Evolutionary conservation across 179 eudicot species (phyloP), one percentile per base, ranked within the genome.

Genomic region (Heliamphora pulchella): DNA sequence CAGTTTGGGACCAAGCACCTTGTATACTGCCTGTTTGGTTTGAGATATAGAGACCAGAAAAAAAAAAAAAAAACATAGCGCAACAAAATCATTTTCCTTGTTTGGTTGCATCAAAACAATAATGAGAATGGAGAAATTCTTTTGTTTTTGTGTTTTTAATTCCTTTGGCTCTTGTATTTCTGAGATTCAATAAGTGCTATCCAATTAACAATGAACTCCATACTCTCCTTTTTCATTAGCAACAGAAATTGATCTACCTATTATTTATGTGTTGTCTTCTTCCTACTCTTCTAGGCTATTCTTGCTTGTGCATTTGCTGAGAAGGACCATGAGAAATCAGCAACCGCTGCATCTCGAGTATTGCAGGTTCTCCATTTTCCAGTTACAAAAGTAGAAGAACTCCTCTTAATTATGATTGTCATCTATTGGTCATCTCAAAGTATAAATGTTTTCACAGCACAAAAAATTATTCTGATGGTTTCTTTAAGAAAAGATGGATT

Each of bases 251-350:
- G 55, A 18, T 54, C 58, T 8, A 54, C 48, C 74, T 46, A 2
- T 58, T 18, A 5, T 31, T 79, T 58, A 79, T 67, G 15, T 50
- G 70, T 22, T 44, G 1, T 55, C 57, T 70, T 76, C 54, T 57
- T 43, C n/a, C 22, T 70, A 75, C 5, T 74, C 10, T 80, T 71
- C 54, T 54, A 96, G 99, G 99, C 99, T 46, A 92, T 96, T 72
- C 90, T 96, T 84, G 99, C 99, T n/a, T 83, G 95, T 87, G 92
- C 99, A 75, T 96, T 96, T 90, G 98, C 98, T 79, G 97, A 94
- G 88, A 91, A 94, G 84, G 87, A 96, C 70, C 87, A 92, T 61
- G 81, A 85, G 61, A 91, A 91, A 87, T 97, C 97, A 71, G 85
- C 89, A 44, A 90, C 94, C 46, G 87, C 93, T 68, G 98, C 98